These are phyloP conservation scores for Candida lessepsii DNA, from an alignment of 805 yeast species.

Conservation along the genomic window DNA sequence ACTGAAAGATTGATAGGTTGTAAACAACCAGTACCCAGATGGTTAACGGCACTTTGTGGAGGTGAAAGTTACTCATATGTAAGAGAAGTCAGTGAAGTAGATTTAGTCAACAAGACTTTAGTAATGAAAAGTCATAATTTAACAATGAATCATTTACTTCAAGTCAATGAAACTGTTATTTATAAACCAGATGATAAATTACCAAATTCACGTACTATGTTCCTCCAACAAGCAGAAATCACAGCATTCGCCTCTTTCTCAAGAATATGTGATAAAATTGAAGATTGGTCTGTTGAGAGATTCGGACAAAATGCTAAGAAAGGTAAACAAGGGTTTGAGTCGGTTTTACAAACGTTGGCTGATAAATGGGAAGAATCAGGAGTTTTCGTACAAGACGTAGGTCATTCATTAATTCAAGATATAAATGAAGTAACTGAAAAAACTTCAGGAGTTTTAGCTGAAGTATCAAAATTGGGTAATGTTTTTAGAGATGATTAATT, in stretches of 20 bases:
- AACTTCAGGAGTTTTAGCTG: conserved; percentile 12
- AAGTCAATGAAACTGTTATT: conserved; percentile 83
- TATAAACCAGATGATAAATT: conserved; percentile 67
- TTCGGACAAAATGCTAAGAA: conserved; percentile 82
- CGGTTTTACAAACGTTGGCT: conserved; percentile 58
- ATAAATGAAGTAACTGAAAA: conserved; percentile 16
- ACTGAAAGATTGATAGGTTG: conserved; percentile 90
- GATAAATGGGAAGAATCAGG: conserved; percentile 45
- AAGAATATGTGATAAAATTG: conserved; percentile 75
- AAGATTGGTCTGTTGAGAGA: conserved; percentile 88
- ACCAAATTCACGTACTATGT: conserved; percentile 54
- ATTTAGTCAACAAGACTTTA: conserved; percentile 59
- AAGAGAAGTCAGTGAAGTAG: conserved; percentile 85
- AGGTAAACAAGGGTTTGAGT: conserved; percentile 84
- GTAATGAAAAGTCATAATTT: conserved; percentile 83
- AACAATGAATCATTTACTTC: conserved; percentile 72
- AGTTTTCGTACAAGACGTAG: conserved; percentile 33
- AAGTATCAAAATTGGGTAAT: conserved; percentile 16
- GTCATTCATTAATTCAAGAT: conserved; percentile 26
- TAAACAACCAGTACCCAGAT: conserved; percentile 78
- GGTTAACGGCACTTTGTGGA: conserved; percentile 76
- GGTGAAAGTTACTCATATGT: conserved; percentile 73
- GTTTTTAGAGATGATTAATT: conserved; percentile 6
- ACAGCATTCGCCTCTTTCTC: conserved; percentile 76
- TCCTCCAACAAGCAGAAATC: conserved; percentile 82